Conservation (phyloP, 2,329 filamentous ascomycete species). For the Alternaria conjuncta region DNA sequence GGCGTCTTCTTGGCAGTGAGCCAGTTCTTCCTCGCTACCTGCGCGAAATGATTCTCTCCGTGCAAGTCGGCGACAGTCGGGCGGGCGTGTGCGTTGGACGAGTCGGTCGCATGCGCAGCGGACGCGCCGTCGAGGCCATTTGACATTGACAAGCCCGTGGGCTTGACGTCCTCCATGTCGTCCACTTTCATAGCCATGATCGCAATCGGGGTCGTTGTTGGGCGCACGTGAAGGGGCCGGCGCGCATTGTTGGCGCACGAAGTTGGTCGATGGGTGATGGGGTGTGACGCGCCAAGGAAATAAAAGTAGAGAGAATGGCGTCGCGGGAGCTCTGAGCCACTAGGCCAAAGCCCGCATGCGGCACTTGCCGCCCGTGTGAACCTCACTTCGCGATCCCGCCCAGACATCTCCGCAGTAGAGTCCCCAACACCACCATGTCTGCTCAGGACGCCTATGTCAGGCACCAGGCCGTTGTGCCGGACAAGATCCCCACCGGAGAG, state of each 20-base stretch:
- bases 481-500: constrained; percentile 80
- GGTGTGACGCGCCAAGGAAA: constrained; percentile 36
- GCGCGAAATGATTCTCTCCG: constrained; percentile 68
- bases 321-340: constrained; percentile 14
- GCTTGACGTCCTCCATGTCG: constrained; percentile 37
- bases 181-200: constrained; percentile 14
- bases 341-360: constrained; percentile 8
- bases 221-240: constrained; percentile 21
- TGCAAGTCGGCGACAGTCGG: constrained; percentile 73
- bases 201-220: constrained; percentile 5
- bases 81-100: constrained; percentile 51
- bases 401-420: constrained; percentile 16
- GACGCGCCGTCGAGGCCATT: constrained; percentile 26
- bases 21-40: constrained; percentile 86
- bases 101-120: constrained; percentile 28
- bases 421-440: constrained; percentile 39
- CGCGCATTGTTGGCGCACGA: constrained; percentile 38
- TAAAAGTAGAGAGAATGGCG: constrained; percentile 30
- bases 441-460: constrained; percentile 33
- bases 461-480: constrained; percentile 64
- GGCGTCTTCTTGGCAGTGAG: constrained; percentile 67
- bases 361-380: constrained; percentile 24
- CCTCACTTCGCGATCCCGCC: constrained; percentile 15
- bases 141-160: constrained; percentile 14
- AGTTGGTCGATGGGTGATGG: constrained; percentile 14